phyloP scores from a whole-genome alignment of 148 eudicot genomes.

The Mesembryanthemum crystallinum region DNA sequence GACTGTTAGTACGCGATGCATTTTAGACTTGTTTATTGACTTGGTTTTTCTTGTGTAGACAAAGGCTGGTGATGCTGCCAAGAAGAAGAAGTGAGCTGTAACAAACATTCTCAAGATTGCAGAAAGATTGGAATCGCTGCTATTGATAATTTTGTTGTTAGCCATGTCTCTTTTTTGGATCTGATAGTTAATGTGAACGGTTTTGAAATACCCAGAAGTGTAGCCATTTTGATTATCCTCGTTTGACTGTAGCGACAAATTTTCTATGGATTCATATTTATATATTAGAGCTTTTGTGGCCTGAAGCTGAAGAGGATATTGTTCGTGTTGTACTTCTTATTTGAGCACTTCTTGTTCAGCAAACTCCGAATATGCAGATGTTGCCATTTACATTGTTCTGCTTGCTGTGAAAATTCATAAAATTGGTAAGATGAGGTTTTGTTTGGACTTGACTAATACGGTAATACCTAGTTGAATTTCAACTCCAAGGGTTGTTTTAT shows the following conservation, averaged over 20 bases:
- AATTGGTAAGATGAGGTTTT: too few relatives aligned
- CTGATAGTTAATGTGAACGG: background rate
- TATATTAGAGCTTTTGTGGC: background rate
- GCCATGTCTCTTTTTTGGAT: background rate
- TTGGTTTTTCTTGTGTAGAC: conserved; percentile 27
- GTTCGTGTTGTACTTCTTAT: too few relatives aligned
- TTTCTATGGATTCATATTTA: background rate
- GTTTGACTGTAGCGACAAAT: background rate
- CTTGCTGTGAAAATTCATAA: too few relatives aligned
- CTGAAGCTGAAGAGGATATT: background rate
- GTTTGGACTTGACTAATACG: too few relatives aligned
- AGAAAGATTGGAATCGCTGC: background rate
- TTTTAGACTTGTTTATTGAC: too few relatives aligned
- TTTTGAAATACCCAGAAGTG: background rate
- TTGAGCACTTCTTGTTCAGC: too few relatives aligned
- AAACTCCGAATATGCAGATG: too few relatives aligned
- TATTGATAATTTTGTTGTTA: background rate
- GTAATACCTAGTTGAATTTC: too few relatives aligned
- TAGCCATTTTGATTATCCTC: background rate
- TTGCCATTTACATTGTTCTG: too few relatives aligned
- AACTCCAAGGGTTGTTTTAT: too few relatives aligned
- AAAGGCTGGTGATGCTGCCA: conserved; percentile 65
- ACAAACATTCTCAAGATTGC: background rate
- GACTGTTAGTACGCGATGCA: too few relatives aligned
- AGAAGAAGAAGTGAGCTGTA: conserved; percentile 44